phyloP scores from a whole-genome alignment of 768 basidiomycete genomes.

The Wakefieldia striispora region DNA sequence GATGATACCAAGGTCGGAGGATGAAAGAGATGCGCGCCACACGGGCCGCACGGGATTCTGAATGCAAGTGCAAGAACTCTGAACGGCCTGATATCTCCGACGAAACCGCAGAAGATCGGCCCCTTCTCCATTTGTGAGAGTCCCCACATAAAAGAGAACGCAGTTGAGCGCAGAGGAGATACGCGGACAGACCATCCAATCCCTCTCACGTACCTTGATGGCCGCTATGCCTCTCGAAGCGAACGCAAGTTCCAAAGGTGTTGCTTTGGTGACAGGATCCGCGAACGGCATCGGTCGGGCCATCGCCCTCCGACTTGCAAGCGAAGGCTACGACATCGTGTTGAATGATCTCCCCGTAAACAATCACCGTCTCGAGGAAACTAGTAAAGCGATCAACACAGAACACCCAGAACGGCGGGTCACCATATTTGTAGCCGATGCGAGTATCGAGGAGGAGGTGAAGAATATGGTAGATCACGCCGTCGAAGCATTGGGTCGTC shows the following conservation, averaged over 20 bases:
- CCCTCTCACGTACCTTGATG: not conserved
- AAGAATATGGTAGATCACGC: conserved; percentile 28
- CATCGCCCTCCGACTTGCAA: conserved; percentile 36
- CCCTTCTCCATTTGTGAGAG: not conserved
- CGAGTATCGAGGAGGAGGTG: conserved; percentile 31
- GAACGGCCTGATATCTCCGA: not conserved
- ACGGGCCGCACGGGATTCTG: too few relatives aligned
- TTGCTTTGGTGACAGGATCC: conserved; percentile 32
- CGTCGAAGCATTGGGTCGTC: conserved; percentile 25
- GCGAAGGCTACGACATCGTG: conserved; percentile 35
- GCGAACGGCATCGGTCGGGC: conserved; percentile 33
- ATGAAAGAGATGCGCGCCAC: too few relatives aligned
- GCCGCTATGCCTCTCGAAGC: conserved; percentile 7
- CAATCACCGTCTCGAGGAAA: conserved; percentile 13
- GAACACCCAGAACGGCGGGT: conserved; percentile 9
- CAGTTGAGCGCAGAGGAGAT: too few relatives aligned
- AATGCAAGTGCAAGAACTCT: too few relatives aligned
- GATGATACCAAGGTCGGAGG: too few relatives aligned
- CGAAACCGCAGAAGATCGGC: too few relatives aligned
- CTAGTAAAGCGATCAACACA: conserved; percentile 13
- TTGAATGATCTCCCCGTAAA: conserved; percentile 34
- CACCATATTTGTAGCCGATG: conserved; percentile 19
- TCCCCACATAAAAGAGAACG: not conserved
- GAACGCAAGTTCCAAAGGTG: conserved; percentile 20
- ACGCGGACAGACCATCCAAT: too few relatives aligned